Percentiles rank a stretch among this genome's conserved stretches.
Evolutionary conservation across 1,284 basidiomycete genomes (phyloP).

Genomic region (Marasmius fiardii): DNA sequence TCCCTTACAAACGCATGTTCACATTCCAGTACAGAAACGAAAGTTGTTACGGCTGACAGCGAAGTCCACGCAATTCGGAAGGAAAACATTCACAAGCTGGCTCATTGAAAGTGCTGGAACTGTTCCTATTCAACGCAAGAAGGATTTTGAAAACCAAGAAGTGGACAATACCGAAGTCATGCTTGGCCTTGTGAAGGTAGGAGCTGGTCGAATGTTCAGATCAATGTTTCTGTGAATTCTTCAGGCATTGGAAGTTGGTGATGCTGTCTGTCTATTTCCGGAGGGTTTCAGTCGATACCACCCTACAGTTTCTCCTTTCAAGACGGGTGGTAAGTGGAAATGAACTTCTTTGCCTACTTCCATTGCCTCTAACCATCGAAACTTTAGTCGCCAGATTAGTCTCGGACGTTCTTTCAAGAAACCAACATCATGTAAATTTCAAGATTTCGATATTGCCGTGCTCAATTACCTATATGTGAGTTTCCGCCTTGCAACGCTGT

Average conservation of each 20-base stretch:
- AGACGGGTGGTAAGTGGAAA: slow-evolving; percentile 66
- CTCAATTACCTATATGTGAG: slow-evolving; percentile 80
- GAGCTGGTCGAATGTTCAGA: slow-evolving; percentile 10
- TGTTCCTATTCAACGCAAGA: slow-evolving; percentile 73
- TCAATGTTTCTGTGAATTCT: slow-evolving; percentile 3
- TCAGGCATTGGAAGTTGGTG: slow-evolving; percentile 72
- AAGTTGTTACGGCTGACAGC: slow-evolving; percentile 80
- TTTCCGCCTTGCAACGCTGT: slow-evolving; percentile 4
- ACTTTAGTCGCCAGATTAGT: slow-evolving; percentile 71
- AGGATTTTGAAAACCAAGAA: slow-evolving; percentile 52
- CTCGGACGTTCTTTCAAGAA: slow-evolving; percentile 73
- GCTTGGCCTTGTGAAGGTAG: slow-evolving; percentile 63
- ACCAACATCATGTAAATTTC: slow-evolving; percentile 64
- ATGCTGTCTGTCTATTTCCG: slow-evolving; percentile 79
- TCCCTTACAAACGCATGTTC: neutral
- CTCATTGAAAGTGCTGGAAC: slow-evolving; percentile 84
- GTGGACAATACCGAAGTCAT: slow-evolving; percentile 70
- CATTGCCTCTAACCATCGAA: slow-evolving; percentile 4
- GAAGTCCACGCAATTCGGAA: slow-evolving; percentile 82
- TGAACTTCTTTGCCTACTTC: slow-evolving; percentile 16
- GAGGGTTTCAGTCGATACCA: slow-evolving; percentile 84
- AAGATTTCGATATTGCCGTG: slow-evolving; percentile 72
- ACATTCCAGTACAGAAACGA: slow-evolving; percentile 42
- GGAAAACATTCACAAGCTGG: slow-evolving; percentile 81
- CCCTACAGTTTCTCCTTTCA: slow-evolving; percentile 77